A percentile compares a stretch with the other conserved stretches of the same genome.
Conservation (phyloP, 2,329 filamentous ascomycete species). For the Rugonectria rugulosa region DNA sequence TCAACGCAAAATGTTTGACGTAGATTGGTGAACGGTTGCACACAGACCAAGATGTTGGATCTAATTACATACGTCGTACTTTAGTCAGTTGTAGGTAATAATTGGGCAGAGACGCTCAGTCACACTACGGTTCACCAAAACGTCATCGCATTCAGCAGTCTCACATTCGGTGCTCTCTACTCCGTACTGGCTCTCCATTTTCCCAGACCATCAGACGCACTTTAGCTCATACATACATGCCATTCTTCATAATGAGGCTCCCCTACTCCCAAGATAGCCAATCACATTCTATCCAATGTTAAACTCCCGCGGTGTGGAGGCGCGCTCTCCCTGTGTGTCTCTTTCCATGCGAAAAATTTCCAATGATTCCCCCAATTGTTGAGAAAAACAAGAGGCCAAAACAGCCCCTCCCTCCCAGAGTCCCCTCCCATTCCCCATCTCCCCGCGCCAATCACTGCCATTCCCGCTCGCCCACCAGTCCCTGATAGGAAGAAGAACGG, state of each 20-base stretch:
- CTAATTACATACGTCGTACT: too few species aligned
- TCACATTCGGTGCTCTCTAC: neutral
- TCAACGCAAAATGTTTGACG: constrained; percentile 8
- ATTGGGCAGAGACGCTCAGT: neutral
- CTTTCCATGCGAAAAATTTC: neutral
- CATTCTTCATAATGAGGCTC: too few species aligned
- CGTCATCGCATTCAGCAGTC: neutral
- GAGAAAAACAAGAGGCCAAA: constrained; percentile 34
- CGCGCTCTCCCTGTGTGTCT: neutral
- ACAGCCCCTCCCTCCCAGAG: constrained; percentile 16
- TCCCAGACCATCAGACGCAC: too few species aligned
- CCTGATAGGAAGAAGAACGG: constrained; percentile 12
- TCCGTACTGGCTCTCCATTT: neutral
- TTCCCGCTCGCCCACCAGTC: constrained; percentile 10
- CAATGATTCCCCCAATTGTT: constrained; percentile 40
- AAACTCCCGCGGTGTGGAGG: neutral
- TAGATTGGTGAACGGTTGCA: neutral
- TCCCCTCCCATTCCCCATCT: constrained; percentile 6
- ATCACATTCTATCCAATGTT: too few species aligned
- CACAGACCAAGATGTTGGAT: neutral
- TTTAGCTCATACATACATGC: too few species aligned
- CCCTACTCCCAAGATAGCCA: too few species aligned
- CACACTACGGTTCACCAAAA: neutral
- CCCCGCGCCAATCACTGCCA: constrained; percentile 28
- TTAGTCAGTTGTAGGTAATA: too few species aligned